Evolutionary conservation across 306 rosid genomes (phyloP), one percentile per base, ranked within the genome.

Genomic region (Glycine soja): DNA sequence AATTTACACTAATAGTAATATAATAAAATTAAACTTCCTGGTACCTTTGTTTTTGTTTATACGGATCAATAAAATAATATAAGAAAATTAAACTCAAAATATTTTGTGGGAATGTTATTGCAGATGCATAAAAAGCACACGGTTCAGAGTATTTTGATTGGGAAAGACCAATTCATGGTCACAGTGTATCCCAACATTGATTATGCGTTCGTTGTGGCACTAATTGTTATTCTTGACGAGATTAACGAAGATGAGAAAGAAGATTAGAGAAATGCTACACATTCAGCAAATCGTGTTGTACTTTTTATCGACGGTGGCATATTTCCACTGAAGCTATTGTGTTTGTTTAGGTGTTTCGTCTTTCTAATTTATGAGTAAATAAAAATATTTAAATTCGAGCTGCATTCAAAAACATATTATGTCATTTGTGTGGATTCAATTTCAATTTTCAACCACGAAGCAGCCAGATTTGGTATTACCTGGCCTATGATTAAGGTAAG

Each of bases 101-200:
- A 24, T 24, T 24, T 24, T 0, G 4, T 48, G 72, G n/a, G 34
- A 14, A 8, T 68, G 46, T 0, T 46, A 57, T 54, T 84, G 91
- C 88, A 86, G 90, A 88, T 90, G 89, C 90, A 87, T 53, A 85
- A 72, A 79, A 86, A 86, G 77, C 75, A 51, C 69, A 86, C 87
- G 1, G 83, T 76, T 51, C 7, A 85, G 46, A 88, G 88, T 66
- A 4, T 85, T 10, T 11, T 83, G 74, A 16, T 90, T 16, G 91
- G 89, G 48, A 85, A 90, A 76, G 86, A 85, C 48, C 75, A 81
- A 64, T 83, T 83, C 81, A 81, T 2, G 66, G 87, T 90, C 7
- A 87, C 90, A 0, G 78, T 87, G 11, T 76, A 81, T 75, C 90
- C 92, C 7, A 83, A 86, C 62, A 30, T 77, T 3, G 90, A 90